Base-by-base conservation (phyloP, 306 rosid genomes). In the Rosa rugosa region DNA sequence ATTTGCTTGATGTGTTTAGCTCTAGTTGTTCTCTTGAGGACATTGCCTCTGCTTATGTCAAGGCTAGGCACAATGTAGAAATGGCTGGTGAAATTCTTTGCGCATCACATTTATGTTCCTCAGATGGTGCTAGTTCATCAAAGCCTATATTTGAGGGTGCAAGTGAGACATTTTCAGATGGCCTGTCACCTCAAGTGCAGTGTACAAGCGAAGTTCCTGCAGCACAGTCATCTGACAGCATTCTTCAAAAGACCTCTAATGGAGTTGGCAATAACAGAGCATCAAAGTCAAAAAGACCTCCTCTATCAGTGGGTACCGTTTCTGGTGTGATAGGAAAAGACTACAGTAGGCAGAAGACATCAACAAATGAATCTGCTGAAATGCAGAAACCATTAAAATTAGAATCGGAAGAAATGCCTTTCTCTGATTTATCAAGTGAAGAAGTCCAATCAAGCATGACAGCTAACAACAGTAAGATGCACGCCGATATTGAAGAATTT, bases 261-360 rank as follows among this genome's bases (percentile, higher is more conserved):
- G 78, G 73, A 67, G 51, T 23, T 49, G 56, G 76, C 70, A 36
- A n/a, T 40, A 72, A 63, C 23, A 72, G 73, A 77, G 77, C 73
- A 34, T 62, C 62, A 42, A 85, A 79, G 44, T 79, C 80, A 47
- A 82, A 79, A 73, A 46, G 38, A 36, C 50, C 13, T n/a, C 44
- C 75, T 71, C 69, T 41, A 25, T 85, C 86, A 27, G 25, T 73
- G 31, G 89, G 89, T 40, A 77, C 80, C 46, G 78, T 85, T 63
- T 80, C 89, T 57, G 69, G 82, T 40, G 36, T 79, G 57, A 84
- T 85, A 73, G 89, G 84, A 82, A 85, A 67, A 31, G 82, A 82
- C 18, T 80, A 69, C 60, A 31, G 56, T 51, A 54, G 69, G 27
- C 71, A 44, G 64, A 76, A 74, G 59, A 46, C 75, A 67, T 40